phyloP scores from a whole-genome alignment of 208 protist genomes.

The Crithidia mellificae region DNA sequence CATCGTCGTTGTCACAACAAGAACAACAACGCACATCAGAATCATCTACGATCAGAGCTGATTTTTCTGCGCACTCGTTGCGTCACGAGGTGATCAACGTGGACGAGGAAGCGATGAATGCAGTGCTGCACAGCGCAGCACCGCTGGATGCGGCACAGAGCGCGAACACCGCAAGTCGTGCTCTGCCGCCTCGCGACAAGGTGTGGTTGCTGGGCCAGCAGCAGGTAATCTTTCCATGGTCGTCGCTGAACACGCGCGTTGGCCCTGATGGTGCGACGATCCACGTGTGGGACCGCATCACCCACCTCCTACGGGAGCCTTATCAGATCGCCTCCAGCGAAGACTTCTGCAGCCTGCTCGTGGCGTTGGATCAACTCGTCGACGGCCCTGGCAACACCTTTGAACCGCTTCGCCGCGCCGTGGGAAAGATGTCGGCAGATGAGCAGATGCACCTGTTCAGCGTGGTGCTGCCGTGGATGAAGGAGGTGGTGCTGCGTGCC shows the following conservation, averaged over 20 bases:
- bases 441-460: conserved; percentile 47
- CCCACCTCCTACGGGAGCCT: conserved; percentile 18
- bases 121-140: background rate
- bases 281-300: conserved; percentile 37
- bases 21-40: no score
- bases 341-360: conserved; percentile 42
- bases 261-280: background rate
- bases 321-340: conserved; percentile 1
- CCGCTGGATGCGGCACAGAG: background rate
- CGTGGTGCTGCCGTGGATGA: conserved; percentile 69
- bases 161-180: background rate
- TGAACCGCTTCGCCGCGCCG: conserved; percentile 19
- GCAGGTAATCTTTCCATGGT: conserved; percentile 53
- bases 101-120: conserved; percentile 13
- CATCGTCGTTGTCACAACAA: no score
- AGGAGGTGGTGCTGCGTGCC: conserved; percentile 29
- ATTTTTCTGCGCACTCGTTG: background rate
- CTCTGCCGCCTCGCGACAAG: background rate
- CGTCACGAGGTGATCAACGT: conserved; percentile 15
- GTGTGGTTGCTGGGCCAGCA: conserved; percentile 12
- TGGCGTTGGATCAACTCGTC: conserved; percentile 14
- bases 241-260: background rate
- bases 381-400: conserved; percentile 23
- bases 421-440: conserved; percentile 24
- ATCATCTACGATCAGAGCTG: no score